These are phyloP conservation scores for Leptomonas seymouri DNA, from an alignment of 208 protist species.

Conservation along the genomic window DNA sequence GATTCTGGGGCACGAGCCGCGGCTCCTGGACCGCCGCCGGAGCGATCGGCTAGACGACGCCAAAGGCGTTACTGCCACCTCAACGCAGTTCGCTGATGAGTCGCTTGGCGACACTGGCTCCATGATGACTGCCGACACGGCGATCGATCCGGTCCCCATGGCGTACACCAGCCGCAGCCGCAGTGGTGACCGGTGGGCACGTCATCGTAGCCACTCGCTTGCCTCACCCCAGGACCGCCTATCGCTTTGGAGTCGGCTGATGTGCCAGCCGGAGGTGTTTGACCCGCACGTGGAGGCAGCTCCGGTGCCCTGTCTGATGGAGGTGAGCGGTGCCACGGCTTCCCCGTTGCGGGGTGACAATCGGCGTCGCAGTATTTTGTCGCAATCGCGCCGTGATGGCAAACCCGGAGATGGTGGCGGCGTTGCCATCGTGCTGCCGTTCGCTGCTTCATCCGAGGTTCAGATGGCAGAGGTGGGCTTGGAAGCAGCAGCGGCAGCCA, in stretches of 20 bases:
- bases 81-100: slow-evolving; percentile 3
- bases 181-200: not conserved
- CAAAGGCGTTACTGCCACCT: not conserved
- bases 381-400: not conserved
- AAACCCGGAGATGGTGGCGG: not conserved
- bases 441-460: not conserved
- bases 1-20: slow-evolving; percentile 1
- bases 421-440: not conserved
- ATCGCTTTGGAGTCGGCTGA: slow-evolving; percentile 45
- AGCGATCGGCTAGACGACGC: not conserved
- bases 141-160: not conserved
- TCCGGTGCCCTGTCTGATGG: slow-evolving; percentile 21
- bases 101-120: slow-evolving; percentile 6
- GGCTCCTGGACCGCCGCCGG: not conserved
- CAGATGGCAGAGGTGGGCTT: not conserved
- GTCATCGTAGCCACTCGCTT: not conserved
- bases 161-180: not conserved
- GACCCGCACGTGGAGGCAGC: slow-evolving; percentile 38
- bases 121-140: not conserved
- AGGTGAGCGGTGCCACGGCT: not conserved
- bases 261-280: slow-evolving; percentile 55
- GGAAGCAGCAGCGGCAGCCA: not conserved
- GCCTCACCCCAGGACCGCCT: slow-evolving; percentile 9
- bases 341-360: not conserved
- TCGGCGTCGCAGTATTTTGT: not conserved